A percentile compares a stretch with the other conserved stretches of the same genome.
phyloP scores from a whole-genome alignment of 495 filamentous ascomycete species.

The Neurospora africana region DNA sequence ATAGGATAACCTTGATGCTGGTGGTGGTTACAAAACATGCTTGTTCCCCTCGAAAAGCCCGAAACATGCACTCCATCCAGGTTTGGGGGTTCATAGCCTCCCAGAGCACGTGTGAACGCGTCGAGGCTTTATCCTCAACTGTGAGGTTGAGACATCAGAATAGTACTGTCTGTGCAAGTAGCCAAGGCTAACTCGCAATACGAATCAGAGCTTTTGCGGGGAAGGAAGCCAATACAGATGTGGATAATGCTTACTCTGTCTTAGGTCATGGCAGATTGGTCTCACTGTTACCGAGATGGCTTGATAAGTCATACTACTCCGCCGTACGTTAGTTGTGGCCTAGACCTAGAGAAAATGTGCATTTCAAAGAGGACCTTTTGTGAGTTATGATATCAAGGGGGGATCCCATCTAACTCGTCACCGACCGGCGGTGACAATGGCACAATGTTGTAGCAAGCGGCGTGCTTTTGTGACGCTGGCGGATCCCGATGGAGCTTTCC shows the following conservation, averaged over 20 bases:
- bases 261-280: conserved; percentile 4
- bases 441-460: conserved; percentile 5
- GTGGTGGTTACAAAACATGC: not conserved
- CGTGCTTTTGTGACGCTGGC: conserved; percentile 9
- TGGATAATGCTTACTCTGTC: conserved; percentile 1
- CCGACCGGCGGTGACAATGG: conserved; percentile 1
- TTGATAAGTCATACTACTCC: not conserved
- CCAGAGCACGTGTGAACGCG: not conserved
- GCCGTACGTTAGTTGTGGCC: conserved; percentile 1
- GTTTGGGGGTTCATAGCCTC: not conserved
- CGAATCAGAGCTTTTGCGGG: not conserved
- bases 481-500: conserved; percentile 12
- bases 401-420: conserved; percentile 6
- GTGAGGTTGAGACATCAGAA: not conserved
- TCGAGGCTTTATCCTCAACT: not conserved
- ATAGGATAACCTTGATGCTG: not conserved
- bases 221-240: conserved; percentile 2
- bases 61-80: not conserved
- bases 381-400: conserved; percentile 22
- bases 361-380: conserved; percentile 13
- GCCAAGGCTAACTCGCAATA: not conserved
- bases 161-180: not conserved
- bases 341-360: conserved; percentile 10
- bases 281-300: conserved; percentile 5
- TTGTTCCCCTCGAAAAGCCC: not conserved